Conservation (phyloP, 1,284 basidiomycete species). For the Serendipita sp. region DNA sequence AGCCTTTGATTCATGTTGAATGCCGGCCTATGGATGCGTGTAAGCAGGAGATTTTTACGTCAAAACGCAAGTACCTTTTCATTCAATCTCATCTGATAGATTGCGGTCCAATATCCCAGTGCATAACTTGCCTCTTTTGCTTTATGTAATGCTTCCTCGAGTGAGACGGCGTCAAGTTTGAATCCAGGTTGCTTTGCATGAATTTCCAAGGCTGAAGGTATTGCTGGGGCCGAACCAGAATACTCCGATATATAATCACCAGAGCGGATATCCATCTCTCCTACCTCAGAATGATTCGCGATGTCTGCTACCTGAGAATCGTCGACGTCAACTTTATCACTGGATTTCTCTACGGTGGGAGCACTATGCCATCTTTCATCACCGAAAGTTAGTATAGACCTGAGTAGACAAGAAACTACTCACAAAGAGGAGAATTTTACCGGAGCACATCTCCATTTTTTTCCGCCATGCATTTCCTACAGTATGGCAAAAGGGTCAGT, state of each 20-base stretch:
- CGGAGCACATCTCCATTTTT: conserved; percentile 55
- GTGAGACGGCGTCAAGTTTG: conserved; percentile 26
- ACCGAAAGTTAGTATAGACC: conserved; percentile 28
- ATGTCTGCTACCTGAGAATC: conserved; percentile 7
- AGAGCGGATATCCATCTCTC: conserved; percentile 10
- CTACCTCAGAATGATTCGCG: conserved; percentile 5
- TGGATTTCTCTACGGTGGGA: conserved; percentile 19
- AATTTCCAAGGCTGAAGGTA: conserved; percentile 15
- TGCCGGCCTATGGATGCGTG: background rate
- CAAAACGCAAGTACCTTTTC: background rate
- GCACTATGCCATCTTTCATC: conserved; percentile 56
- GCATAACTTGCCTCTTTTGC: conserved; percentile 67
- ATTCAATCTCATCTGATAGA: conserved; percentile 45
- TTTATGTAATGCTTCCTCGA: conserved; percentile 59
- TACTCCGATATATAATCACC: conserved; percentile 7
- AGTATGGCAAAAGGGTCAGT: conserved; percentile 6
- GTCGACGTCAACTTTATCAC: conserved; percentile 7
- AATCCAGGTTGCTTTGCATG: conserved; percentile 12
- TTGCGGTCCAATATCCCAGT: conserved; percentile 70
- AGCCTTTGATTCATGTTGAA: background rate
- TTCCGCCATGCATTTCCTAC: conserved; percentile 52
- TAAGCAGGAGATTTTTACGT: background rate
- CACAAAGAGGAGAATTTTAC: conserved; percentile 57
- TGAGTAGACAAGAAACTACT: conserved; percentile 18
- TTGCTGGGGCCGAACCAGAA: conserved; percentile 15